Conservation (phyloP, 2,329 filamentous ascomycete genomes). For the Sporothrix brasiliensis region DNA sequence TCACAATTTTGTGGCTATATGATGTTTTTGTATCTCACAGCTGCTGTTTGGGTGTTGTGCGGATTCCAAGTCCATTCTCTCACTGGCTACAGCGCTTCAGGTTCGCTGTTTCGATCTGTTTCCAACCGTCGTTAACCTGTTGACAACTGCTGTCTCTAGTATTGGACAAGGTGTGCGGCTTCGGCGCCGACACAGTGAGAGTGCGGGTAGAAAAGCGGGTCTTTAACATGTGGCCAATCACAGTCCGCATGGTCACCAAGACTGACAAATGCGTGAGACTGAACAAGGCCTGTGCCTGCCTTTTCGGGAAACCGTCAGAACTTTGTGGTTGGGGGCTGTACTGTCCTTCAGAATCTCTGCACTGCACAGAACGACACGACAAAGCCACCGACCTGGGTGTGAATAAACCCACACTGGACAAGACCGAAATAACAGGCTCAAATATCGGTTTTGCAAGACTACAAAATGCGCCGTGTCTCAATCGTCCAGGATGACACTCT, state of each 20-base stretch:
- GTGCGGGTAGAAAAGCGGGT: constrained; percentile 26
- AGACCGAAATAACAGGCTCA: neutral
- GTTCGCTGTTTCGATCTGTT: neutral
- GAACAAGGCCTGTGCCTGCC: constrained; percentile 12
- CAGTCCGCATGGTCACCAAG: too few species aligned
- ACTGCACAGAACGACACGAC: too few species aligned
- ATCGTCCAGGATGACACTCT: too few species aligned
- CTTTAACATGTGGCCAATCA: constrained; percentile 2
- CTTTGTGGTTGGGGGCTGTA: neutral
- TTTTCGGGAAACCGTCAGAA: constrained; percentile 9
- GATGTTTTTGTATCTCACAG: neutral
- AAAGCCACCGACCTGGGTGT: neutral
- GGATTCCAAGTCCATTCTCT: neutral
- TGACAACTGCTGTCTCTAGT: too few species aligned
- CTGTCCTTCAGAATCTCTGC: too few species aligned
- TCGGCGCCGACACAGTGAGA: constrained; percentile 27
- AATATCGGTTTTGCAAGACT: neutral
- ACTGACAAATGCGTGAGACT: constrained; percentile 4
- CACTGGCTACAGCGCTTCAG: neutral
- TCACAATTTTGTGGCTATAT: neutral
- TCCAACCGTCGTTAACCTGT: neutral
- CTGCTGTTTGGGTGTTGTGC: too few species aligned
- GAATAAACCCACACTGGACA: neutral
- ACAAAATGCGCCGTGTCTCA: too few species aligned
- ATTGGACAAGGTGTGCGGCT: constrained; percentile 28